A percentile compares a stretch with the other conserved stretches of the same genome.
Evolutionary conservation across 208 protist genomes (phyloP).

Genomic region (Leptomonas seymouri): DNA sequence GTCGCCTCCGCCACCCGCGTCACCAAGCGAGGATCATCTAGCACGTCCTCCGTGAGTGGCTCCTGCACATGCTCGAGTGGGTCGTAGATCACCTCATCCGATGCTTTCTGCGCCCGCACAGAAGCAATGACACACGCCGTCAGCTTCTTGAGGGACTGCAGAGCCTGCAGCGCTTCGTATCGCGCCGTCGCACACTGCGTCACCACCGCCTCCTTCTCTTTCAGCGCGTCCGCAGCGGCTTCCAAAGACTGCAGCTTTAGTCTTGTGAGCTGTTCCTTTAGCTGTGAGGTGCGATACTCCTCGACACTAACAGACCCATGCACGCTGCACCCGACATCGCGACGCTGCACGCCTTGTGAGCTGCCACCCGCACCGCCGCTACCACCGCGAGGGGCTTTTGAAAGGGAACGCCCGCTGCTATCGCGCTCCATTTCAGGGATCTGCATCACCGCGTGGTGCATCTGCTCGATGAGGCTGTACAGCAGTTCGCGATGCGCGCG

Average conservation of each 20-base stretch:
- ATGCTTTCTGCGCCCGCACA: slow-evolving; percentile 10
- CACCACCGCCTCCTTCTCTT: slow-evolving; percentile 17
- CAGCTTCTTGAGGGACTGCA: slow-evolving; percentile 38
- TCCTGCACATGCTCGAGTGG: slow-evolving; percentile 31
- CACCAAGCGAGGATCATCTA: slow-evolving; percentile 55
- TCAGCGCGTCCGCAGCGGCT: slow-evolving; percentile 17
- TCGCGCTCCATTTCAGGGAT: slow-evolving; percentile 37
- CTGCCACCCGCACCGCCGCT: not conserved
- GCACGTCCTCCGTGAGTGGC: slow-evolving; percentile 24
- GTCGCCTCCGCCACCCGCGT: slow-evolving; percentile 58
- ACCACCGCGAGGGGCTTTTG: not conserved
- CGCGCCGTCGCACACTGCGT: slow-evolving; percentile 24
- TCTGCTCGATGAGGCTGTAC: slow-evolving; percentile 43
- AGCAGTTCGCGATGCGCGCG: slow-evolving; percentile 60
- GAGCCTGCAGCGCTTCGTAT: slow-evolving; percentile 34
- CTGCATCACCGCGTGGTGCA: slow-evolving; percentile 30
- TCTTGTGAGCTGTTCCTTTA: slow-evolving; percentile 54
- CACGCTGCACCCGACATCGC: slow-evolving; percentile 37
- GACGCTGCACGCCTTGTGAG: slow-evolving; percentile 16
- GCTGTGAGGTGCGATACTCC: slow-evolving; percentile 51
- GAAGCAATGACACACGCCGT: slow-evolving; percentile 25
- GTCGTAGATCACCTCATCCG: slow-evolving; percentile 19
- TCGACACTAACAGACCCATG: slow-evolving; percentile 38
- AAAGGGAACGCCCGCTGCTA: not conserved
- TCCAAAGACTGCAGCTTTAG: slow-evolving; percentile 36